A percentile compares a stretch with the other conserved stretches of the same genome.
phyloP scores from a whole-genome alignment of 345 rosid species.

The Jatropha curcas region DNA sequence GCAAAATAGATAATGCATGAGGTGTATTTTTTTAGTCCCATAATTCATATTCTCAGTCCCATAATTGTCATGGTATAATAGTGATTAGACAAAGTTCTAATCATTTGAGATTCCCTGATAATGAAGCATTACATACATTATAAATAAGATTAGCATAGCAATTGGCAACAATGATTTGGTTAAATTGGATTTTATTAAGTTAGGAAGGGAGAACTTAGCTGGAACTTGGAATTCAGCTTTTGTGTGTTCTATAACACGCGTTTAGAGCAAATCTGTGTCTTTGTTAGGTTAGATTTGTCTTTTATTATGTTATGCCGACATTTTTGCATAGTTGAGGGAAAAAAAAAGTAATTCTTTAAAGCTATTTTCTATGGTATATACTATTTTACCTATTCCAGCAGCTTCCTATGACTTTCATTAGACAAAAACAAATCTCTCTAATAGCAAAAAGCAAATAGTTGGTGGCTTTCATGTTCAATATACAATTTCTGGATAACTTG shows the following conservation, averaged over 20 bases:
- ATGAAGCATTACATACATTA: neutral
- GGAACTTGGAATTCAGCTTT: slow-evolving; percentile 3
- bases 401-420: neutral
- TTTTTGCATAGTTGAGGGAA: neutral
- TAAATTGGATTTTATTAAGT: neutral
- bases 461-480: neutral
- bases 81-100: neutral
- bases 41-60: neutral
- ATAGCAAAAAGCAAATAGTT: neutral
- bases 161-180: neutral
- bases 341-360: neutral
- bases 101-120: slow-evolving; percentile 22
- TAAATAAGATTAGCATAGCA: neutral
- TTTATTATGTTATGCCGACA: slow-evolving; percentile 11
- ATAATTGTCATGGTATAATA: neutral
- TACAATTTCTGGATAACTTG: too few species aligned
- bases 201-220: slow-evolving; percentile 3
- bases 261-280: neutral
- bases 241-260: neutral
- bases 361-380: too few species aligned
- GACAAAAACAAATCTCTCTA: neutral
- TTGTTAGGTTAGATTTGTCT: neutral
- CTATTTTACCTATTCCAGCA: neutral
- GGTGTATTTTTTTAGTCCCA: neutral
- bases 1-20: neutral